Evolutionary conservation across 257 asterid species (phyloP), one percentile per base, ranked within the genome.

Genomic region (Nicotiana sylvestris): DNA sequence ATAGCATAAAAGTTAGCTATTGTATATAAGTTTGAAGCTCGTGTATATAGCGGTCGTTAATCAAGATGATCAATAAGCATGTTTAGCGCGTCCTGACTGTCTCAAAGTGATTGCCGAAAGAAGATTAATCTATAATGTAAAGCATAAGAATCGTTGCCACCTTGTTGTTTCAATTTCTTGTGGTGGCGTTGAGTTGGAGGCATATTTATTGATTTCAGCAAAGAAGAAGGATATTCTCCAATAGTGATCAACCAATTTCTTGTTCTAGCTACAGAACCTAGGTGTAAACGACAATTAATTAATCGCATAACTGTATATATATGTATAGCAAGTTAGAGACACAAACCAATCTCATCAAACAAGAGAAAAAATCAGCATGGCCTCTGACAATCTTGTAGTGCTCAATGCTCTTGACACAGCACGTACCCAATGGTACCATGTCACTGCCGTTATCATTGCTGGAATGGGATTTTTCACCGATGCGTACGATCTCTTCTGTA

Each of bases 401-500:
- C 93, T 92, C 4, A 87, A 83, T 76, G 94, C 96, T 53, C 94
- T 92, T 70, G 96, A 92, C 84, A 82, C 74, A 18, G 96, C 96
- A 4, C 91, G 90, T 37, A 90, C 93, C 16, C 96, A 92, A 65
- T 85, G 70, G 86, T 90, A 89, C 84, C 94, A 92, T 70, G 91
- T 92, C 89, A 92, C 93, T 10, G 92, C 96, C 1, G 91, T 92
- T 30, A 88, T 90, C 66, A 88, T 92, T 15, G 93, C 94, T n/a
- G 95, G 95, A 3, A 91, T 91, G 95, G 95, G 95, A 7, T 91
- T 91, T 79, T 91, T 91, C 90, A 91, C 95, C 0, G 95, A 91
- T 61, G 95, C 95, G 9, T 91, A 91, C 25, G 95, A 91, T 78
- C 93, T 91, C 55, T 90, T 91, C 81, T 82, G 91, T 76, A 88